Evolutionary conservation across 441 rosid genomes (phyloP).

Genomic region (Erodium texanum): DNA sequence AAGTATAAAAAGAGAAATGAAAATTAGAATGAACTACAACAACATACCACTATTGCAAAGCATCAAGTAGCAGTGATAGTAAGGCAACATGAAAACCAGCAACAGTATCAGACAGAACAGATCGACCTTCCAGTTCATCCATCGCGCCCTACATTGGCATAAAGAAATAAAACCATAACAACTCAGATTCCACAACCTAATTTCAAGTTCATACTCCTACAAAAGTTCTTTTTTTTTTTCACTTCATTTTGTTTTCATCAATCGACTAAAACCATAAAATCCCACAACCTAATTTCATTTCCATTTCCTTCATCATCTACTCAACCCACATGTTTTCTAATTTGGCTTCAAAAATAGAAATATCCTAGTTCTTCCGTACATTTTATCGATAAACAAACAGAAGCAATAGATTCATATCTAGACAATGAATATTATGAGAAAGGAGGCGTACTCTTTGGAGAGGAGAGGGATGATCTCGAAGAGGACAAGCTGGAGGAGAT

Average conservation of each 20-base stretch:
- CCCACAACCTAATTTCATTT: no score
- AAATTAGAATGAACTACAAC: conserved; percentile 2
- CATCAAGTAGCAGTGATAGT: conserved; percentile 97
- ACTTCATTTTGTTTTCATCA: background rate
- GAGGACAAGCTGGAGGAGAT: conserved; percentile 94
- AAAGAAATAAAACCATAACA: background rate
- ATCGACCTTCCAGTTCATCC: conserved; percentile 97
- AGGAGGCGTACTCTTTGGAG: conserved; percentile 56
- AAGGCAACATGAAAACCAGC: conserved; percentile 89
- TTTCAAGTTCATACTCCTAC: background rate
- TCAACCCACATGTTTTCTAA: no score
- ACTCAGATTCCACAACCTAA: background rate
- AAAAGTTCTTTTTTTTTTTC: no score
- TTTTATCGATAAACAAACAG: no score
- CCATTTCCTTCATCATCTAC: no score
- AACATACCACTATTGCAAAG: conserved; percentile 78
- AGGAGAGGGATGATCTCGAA: conserved; percentile 93
- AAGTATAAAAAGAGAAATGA: background rate
- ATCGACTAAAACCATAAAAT: no score
- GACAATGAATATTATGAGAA: background rate
- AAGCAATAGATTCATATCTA: background rate
- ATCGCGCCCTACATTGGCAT: conserved; percentile 56
- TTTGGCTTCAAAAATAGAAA: no score
- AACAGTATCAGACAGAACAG: conserved; percentile 82
- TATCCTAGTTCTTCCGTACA: no score